A percentile compares a stretch with the other conserved stretches of the same genome.
Evolutionary conservation across 2,329 filamentous ascomycete genomes (phyloP).

Genomic region (Neofusicoccum laricinum): DNA sequence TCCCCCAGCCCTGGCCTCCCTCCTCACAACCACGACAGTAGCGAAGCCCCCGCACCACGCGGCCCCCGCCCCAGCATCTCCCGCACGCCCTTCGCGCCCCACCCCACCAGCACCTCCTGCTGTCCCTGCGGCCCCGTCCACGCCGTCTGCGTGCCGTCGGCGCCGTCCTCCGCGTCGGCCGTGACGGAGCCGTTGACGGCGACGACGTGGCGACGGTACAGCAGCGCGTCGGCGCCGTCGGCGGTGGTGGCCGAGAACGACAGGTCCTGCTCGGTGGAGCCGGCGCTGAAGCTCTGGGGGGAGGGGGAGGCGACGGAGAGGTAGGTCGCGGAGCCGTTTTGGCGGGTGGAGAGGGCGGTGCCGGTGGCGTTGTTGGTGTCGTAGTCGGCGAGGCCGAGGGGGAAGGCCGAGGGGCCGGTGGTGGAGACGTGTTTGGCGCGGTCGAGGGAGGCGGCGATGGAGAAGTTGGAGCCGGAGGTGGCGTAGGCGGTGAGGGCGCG

Average conservation of each 20-base stretch:
- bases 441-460: constrained; percentile 47
- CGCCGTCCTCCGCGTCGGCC: background rate
- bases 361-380: constrained; percentile 34
- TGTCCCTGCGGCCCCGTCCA: background rate
- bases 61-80: background rate
- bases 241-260: constrained; percentile 40
- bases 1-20: too few species aligned
- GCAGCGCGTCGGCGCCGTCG: constrained; percentile 25
- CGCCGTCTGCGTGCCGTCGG: background rate
- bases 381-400: constrained; percentile 61
- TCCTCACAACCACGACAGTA: background rate
- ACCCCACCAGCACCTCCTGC: background rate
- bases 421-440: constrained; percentile 50
- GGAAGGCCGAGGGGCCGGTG: constrained; percentile 51
- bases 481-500: constrained; percentile 54
- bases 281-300: constrained; percentile 47
- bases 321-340: constrained; percentile 59
- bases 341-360: constrained; percentile 33
- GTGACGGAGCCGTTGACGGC: constrained; percentile 54
- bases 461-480: constrained; percentile 38
- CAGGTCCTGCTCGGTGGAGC: constrained; percentile 57
- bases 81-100: background rate
- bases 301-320: constrained; percentile 45
- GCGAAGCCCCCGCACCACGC: background rate
- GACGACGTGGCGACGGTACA: constrained; percentile 58